Base-by-base conservation (phyloP, 2,329 filamentous ascomycete genomes). In the Colletotrichum caudatum region DNA sequence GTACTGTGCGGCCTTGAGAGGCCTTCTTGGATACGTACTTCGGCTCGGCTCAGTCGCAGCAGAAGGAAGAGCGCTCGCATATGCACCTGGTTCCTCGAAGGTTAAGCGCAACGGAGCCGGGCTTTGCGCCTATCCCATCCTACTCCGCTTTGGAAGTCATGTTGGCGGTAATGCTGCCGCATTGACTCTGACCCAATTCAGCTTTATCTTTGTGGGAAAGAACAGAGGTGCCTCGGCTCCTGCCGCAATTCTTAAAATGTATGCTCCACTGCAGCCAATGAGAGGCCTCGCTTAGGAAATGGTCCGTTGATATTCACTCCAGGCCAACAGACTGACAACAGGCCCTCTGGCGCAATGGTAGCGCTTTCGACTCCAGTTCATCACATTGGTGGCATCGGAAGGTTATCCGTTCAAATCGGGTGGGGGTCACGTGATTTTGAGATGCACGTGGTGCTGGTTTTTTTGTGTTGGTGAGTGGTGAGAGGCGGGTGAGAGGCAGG, bases 401-500 rank as follows among this genome's bases (percentile, higher is more conserved):
- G 69, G 69, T 71, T 71, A 64, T 71, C 69, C 16, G 69, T 71
- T 71, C 69, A 64, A 72, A 69, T 72, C 69, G 20, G 69, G 69
- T 64, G 57, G 60, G 69, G 69, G 44, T 72, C 69, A 71, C 1
- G 2, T 16, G 20, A 20, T 41, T 12, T 2, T 14, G 1, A 33
- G 14, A 18, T 18, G 39, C 1, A 41, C 5, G 39, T 5, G 37
- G 23, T 35, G 4, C 16, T 4, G 41, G 9, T 7, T 4, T 51
- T 39, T 37, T 37, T 51, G 37, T 12, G 8, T 63, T 26, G 5
- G 8, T 23, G 58, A 61, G 58, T 39, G 37, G 12, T 37, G 37
- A 39, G 11, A 2, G 37, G 11, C 3, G 1, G 11, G 37, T 35
- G 35, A 9, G 35, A 9, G 11, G 35, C 35, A 7, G 35, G 35